Evolutionary conservation across 441 rosid genomes (phyloP), one percentile per base, ranked within the genome.

Genomic region (Isatis lusitanica): DNA sequence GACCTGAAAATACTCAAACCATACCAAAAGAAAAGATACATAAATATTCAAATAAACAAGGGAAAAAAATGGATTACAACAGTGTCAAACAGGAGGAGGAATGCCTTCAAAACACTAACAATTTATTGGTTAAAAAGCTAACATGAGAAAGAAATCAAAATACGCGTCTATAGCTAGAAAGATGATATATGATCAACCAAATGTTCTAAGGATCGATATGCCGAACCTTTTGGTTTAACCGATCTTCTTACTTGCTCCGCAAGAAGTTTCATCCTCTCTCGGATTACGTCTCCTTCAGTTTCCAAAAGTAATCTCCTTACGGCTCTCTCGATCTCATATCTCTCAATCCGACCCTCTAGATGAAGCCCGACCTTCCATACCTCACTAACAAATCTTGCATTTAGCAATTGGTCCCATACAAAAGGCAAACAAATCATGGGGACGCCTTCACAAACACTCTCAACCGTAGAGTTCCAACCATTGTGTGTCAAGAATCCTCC

Each of bases 381-480:
- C 4, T 84, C 78, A 63, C 84, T 75, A 5, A 79, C 88, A 48
- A 64, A 84, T 58, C 90, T 82, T 9, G 89, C 85, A 57, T 85
- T 85, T n/a, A 83, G 79, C 36, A 47, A 73, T 44, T 89, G 95
- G 59, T 89, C 89, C 38, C 78, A 59, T 13, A 80, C 75, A 42
- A 59, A 66, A 3, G 95, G 95, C 82, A 40, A 66, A 35, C 90
- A 87, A 10, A 88, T 84, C 91, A 88, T 82, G 0, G 89, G 91
- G 15, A 90, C 85, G 3, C 90, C 88, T 59, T 85, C 86, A 50
- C 80, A 79, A 1, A 85, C 60, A 40, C 92, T 86, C 70, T 89
- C 92, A 71, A 85, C 65, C 2, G 85, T 83, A 8, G 91, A 87
- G 66, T 87, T 87, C 90, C 87, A 85, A 10, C 90, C 87, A 63